Evolutionary conservation across 495 filamentous ascomycete genomes (phyloP), one percentile per base, ranked within the genome.

Genomic region (Aspergillus affinis): DNA sequence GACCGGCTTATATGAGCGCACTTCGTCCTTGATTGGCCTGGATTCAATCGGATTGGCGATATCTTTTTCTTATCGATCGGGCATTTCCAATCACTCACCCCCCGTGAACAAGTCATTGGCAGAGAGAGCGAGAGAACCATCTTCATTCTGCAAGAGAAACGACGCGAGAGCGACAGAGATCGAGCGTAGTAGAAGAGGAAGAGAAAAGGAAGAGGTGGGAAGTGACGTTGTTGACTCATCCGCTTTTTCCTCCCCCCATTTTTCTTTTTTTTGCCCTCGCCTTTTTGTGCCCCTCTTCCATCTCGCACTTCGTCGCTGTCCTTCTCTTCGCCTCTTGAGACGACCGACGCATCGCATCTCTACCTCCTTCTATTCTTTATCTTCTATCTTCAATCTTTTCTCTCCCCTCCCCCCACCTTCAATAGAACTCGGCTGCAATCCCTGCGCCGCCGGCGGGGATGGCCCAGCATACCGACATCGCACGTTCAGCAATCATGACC

Each of bases 401-500:
- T 20, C 19, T 47, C 27, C 36, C 29, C 20, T 30, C 48, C 17
- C 29, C 48, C 23, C 26, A 15, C 48, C 26, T 18, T 41, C 55
- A 27, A 6, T 58, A 18, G 26, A 50, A 50, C 41, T 61, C 30
- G 65, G 58, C 58, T 55, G 60, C 65, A 60, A 46, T 61, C 55
- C 54, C 60, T 60, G 60, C 65, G 60, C 65, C 62, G 63, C 65
- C 55, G 47, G 52, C 50, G 60, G 60, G 60, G 44, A 68, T 68
- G 62, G 58, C 65, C 51, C 65, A 65, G 62, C 62, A 63, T 45
- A 63, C 64, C 50, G 58, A 57, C 61, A 83, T 88, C 60, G 86
- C 86, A 32, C 85, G 82, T 70, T 79, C 83, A 57, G 84, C 83
- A 51, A 84, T 88, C 67, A 82, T 85, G 78, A 81, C 72, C 57